Percentiles rank a stretch among this genome's conserved stretches.
Conservation (phyloP, 2,329 filamentous ascomycete species). For the Pseudodiploospora longispora region DNA sequence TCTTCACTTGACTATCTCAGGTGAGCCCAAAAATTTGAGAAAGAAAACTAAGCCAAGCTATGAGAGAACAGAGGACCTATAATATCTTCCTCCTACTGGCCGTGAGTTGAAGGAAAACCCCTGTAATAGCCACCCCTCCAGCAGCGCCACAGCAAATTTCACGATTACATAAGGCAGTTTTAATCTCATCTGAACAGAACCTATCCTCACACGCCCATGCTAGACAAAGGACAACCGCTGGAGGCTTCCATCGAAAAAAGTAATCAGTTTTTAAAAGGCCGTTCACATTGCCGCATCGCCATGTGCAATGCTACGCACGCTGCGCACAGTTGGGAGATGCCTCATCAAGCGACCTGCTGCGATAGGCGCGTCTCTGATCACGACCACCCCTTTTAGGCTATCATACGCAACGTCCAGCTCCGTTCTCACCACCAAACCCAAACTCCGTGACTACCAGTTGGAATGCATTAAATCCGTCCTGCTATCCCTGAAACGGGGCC, state of each 20-base stretch:
- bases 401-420: slow-evolving; percentile 9
- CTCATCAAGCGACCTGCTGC: slow-evolving; percentile 14
- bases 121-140: too few species aligned
- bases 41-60: too few species aligned
- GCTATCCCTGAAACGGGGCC: slow-evolving; percentile 56
- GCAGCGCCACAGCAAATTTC: too few species aligned
- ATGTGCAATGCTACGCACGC: slow-evolving; percentile 34
- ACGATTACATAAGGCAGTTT: too few species aligned
- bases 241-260: background rate
- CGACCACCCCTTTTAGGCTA: slow-evolving; percentile 7
- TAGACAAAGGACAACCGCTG: too few species aligned
- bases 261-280: background rate
- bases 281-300: slow-evolving; percentile 11
- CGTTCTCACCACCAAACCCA: slow-evolving; percentile 31
- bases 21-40: too few species aligned
- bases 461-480: slow-evolving; percentile 84
- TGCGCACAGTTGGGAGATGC: slow-evolving; percentile 22
- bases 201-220: too few species aligned
- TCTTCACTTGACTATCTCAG: too few species aligned
- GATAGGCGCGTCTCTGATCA: slow-evolving; percentile 7
- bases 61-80: too few species aligned
- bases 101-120: too few species aligned
- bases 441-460: slow-evolving; percentile 77
- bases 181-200: too few species aligned
- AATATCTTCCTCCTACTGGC: too few species aligned